Conservation (phyloP, 2,329 filamentous ascomycete genomes). For the Alternaria arborescens region DNA sequence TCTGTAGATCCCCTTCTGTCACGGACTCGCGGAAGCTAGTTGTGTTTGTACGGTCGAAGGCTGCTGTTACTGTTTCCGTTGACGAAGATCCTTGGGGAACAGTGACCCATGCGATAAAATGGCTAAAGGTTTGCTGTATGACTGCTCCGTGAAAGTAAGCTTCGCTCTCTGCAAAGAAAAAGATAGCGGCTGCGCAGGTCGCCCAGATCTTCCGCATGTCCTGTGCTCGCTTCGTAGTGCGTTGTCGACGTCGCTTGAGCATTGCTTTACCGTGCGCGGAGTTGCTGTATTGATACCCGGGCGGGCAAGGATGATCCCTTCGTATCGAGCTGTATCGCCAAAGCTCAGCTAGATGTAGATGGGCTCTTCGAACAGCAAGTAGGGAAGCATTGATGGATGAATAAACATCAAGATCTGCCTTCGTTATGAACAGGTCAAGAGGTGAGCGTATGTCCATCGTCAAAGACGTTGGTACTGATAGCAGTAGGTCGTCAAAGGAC, state of each 20-base stretch:
- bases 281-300: slow-evolving; percentile 69
- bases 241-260: slow-evolving; percentile 68
- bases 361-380: slow-evolving; percentile 82
- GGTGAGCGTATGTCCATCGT: slow-evolving; percentile 78
- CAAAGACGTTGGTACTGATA: slow-evolving; percentile 77
- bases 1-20: slow-evolving; percentile 3
- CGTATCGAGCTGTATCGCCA: slow-evolving; percentile 87
- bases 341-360: slow-evolving; percentile 81
- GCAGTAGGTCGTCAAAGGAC: slow-evolving; percentile 81
- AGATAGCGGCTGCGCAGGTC: slow-evolving; percentile 84
- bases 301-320: slow-evolving; percentile 77
- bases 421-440: slow-evolving; percentile 84
- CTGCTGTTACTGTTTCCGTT: slow-evolving; percentile 12
- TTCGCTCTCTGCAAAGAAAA: slow-evolving; percentile 87
- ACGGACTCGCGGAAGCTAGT: slow-evolving; percentile 14
- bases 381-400: slow-evolving; percentile 88
- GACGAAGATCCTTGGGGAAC: slow-evolving; percentile 20
- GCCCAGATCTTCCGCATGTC: slow-evolving; percentile 88
- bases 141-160: slow-evolving; percentile 91
- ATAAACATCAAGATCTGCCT: slow-evolving; percentile 79
- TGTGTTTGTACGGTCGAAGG: slow-evolving; percentile 10
- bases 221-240: slow-evolving; percentile 69
- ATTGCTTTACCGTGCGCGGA: slow-evolving; percentile 67
- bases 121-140: slow-evolving; percentile 79
- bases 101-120: slow-evolving; percentile 79